phyloP scores from a whole-genome alignment of 257 asterid genomes.

The Solanum verrucosum region DNA sequence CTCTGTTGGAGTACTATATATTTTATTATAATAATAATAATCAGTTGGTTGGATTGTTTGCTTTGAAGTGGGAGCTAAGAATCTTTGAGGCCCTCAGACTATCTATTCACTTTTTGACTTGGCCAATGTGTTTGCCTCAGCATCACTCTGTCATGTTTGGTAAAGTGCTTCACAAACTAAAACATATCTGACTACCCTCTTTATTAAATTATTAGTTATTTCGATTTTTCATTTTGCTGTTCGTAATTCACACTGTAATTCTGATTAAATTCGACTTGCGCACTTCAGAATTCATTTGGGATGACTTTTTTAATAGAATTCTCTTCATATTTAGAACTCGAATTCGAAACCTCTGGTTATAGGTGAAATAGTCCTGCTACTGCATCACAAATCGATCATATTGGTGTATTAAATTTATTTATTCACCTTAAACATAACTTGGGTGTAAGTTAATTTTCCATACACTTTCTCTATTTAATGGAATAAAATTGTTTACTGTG shows the following conservation, averaged over 20 bases:
- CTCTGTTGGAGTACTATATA: neutral
- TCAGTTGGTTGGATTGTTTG: conserved; percentile 26
- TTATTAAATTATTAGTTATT: neutral
- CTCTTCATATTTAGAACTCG: accelerated
- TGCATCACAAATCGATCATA: neutral
- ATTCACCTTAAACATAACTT: neutral
- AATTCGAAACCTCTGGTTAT: accelerated
- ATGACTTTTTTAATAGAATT: accelerated
- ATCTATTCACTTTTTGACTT: conserved; percentile 36
- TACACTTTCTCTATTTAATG: neutral
- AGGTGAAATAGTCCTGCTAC: neutral
- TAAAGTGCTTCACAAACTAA: neutral
- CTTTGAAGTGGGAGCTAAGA: conserved; percentile 26
- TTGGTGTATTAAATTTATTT: neutral
- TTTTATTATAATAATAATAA: neutral
- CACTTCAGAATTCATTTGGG: too few relatives aligned
- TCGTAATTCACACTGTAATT: too few relatives aligned
- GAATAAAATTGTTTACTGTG: neutral
- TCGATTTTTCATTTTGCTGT: too few relatives aligned
- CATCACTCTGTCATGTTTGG: conserved; percentile 15
- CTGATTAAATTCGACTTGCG: too few relatives aligned
- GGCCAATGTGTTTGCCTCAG: conserved; percentile 1
- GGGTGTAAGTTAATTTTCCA: neutral
- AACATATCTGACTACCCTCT: neutral
- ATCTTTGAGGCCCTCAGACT: conserved; percentile 29